These are phyloP conservation scores for Boletus rubroflammeus DNA, from an alignment of 768 basidiomycete genomes.

Conservation along the genomic window DNA sequence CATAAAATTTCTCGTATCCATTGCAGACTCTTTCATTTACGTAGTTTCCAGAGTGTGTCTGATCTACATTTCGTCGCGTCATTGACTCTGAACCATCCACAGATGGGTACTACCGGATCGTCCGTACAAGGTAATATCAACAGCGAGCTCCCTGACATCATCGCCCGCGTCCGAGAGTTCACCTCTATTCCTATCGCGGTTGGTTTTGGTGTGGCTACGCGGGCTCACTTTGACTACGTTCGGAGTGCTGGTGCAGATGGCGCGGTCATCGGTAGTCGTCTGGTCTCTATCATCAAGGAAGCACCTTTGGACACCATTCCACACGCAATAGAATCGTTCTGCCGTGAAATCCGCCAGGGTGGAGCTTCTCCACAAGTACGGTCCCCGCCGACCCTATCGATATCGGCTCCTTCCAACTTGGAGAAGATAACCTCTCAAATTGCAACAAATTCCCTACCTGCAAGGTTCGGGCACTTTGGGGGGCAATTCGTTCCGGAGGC, in stretches of 20 bases:
- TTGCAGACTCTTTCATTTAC: constrained; percentile 97
- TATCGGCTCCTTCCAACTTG: background rate
- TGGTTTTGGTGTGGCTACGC: constrained; percentile 93
- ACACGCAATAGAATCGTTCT: constrained; percentile 65
- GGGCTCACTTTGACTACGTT: constrained; percentile 83
- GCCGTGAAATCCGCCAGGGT: constrained; percentile 58
- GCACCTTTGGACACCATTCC: constrained; percentile 48
- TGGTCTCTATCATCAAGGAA: constrained; percentile 77
- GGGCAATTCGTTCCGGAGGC: constrained; percentile 98
- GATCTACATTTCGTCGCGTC: background rate
- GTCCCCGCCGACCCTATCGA: background rate
- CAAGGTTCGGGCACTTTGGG: constrained; percentile 91
- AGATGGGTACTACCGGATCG: constrained; percentile 99
- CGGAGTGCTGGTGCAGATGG: constrained; percentile 89
- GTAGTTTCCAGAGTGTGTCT: constrained; percentile 85
- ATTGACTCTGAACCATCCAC: constrained; percentile 13
- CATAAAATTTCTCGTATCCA: constrained; percentile 86
- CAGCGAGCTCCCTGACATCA: constrained; percentile 73
- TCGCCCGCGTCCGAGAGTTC: constrained; percentile 76
- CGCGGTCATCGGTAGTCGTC: constrained; percentile 87
- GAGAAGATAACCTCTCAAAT: constrained; percentile 24
- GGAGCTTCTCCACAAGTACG: constrained; percentile 25
- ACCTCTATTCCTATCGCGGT: constrained; percentile 86
- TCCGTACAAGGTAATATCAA: constrained; percentile 72
- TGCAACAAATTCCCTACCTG: constrained; percentile 54